These are phyloP conservation scores for Astrothelium macrocarpum DNA, from an alignment of 495 filamentous ascomycete species.

Conservation along the genomic window DNA sequence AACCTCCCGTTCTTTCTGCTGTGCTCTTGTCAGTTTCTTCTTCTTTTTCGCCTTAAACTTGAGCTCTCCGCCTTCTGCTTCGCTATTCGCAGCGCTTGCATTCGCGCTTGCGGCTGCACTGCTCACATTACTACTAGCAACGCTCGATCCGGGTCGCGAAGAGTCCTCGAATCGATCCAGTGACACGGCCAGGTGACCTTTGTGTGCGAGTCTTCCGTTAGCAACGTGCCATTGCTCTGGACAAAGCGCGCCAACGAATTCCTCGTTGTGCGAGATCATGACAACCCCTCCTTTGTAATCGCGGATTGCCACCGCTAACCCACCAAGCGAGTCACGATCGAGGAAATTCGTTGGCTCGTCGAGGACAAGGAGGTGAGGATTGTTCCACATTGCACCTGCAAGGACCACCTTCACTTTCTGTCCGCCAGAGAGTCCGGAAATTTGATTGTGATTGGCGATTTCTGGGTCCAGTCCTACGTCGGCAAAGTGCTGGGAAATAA, in stretches of 20 bases:
- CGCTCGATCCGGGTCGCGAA: conserved; percentile 49
- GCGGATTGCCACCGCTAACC: conserved; percentile 88
- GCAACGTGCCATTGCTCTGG: conserved; percentile 91
- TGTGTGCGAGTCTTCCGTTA: conserved; percentile 75
- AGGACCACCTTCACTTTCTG: conserved; percentile 99
- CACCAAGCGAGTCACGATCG: conserved; percentile 92
- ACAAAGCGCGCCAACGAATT: conserved; percentile 91
- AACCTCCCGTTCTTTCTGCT: conserved; percentile 86
- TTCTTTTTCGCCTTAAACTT: conserved; percentile 94
- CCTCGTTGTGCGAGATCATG: conserved; percentile 99
- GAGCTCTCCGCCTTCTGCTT: conserved; percentile 66
- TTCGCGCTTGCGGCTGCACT: conserved; percentile 48
- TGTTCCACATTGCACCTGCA: conserved; percentile 72
- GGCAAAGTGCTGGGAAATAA: conserved; percentile 96
- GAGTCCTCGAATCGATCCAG: conserved; percentile 81
- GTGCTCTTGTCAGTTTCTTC: conserved; percentile 97
- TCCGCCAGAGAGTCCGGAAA: conserved; percentile 93
- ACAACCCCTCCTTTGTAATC: conserved; percentile 97
- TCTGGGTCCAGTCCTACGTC: conserved; percentile 93
- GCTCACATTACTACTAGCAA: conserved; percentile 40
- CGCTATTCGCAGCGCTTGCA: conserved; percentile 69
- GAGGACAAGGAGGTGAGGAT: conserved; percentile 91
- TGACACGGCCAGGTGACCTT: conserved; percentile 61
- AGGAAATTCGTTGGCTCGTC: conserved; percentile 99
- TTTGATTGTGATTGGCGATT: conserved; percentile 97